Base-by-base conservation (phyloP, 2,329 filamentous ascomycete genomes). In the Didymella pomorum region DNA sequence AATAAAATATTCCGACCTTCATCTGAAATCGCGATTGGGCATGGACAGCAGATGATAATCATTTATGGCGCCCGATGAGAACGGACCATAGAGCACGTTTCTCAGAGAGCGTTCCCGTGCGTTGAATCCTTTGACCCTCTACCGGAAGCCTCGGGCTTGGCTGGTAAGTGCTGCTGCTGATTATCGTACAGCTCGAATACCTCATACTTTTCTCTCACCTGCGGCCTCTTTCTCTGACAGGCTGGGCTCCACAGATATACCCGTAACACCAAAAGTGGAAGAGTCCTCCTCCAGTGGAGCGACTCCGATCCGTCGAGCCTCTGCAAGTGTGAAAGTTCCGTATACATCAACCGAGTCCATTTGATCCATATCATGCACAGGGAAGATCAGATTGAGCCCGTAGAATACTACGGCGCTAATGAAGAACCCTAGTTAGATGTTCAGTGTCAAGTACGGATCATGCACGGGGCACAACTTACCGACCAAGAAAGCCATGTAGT, bases 401-500 rank as follows among this genome's bases (percentile, higher is more conserved):
- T 72, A 76, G 53, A 75, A 75, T 2, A 76, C 14, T 58, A 69
- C 42, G 39, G 64, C 66, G 31, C 77, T 79, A 26, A 75, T 73
- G 52, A 78, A 79, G 64, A 80, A 80, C 6, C 78, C 79, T 79
- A 20, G 6, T 18, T 1, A 10, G 10, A 11, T 10, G 50, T 23
- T 71, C 3, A 62, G 52, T 42, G 18, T 11, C 4, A 33, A 7
- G 10, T 14, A 2, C 4, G 28, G 1, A 23, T 7, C 21, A 6
- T 23, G 4, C n/a, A 21, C 2, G 35, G 2, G n/a, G 6, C 10
- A 20, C 25, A 9, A 58, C 71, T 62, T 46, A 72, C 80, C 81
- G 16, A 81, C 72, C 12, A 82, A 72, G 58, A 82, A 83, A 0
- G 81, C 79, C 71, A 80, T 79, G 56, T 79, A 82, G 61, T 82